phyloP scores from a whole-genome alignment of 2,329 filamentous ascomycete genomes.

The Phoma herbarum region DNA sequence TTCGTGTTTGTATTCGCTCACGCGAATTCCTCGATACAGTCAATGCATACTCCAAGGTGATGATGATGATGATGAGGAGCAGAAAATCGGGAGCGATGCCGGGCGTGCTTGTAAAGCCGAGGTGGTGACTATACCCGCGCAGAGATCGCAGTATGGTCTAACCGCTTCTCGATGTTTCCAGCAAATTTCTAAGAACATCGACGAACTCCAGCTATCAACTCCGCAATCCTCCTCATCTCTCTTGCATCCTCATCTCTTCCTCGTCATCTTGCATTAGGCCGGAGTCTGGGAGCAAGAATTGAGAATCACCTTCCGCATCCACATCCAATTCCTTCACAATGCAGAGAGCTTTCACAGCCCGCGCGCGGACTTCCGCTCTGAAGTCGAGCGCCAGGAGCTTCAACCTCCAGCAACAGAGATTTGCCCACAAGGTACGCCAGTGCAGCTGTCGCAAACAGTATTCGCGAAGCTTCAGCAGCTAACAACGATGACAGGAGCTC shows the following conservation, averaged over 20 bases:
- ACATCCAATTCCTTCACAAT: slow-evolving; percentile 65
- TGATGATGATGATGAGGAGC: neutral
- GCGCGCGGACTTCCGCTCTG: slow-evolving; percentile 80
- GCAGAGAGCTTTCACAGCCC: slow-evolving; percentile 92
- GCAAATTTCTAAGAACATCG: slow-evolving; percentile 30
- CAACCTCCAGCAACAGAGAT: slow-evolving; percentile 87
- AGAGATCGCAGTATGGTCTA: slow-evolving; percentile 20
- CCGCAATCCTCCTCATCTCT: slow-evolving; percentile 31
- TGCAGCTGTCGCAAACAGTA: neutral
- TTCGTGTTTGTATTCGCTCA: neutral
- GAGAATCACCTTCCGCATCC: slow-evolving; percentile 34
- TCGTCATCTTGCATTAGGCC: slow-evolving; percentile 45
- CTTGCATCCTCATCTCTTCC: slow-evolving; percentile 37
- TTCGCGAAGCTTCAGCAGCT: slow-evolving; percentile 8
- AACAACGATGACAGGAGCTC: slow-evolving; percentile 72
- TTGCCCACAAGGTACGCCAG: slow-evolving; percentile 88
- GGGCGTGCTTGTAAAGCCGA: slow-evolving; percentile 16
- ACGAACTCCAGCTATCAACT: slow-evolving; percentile 26
- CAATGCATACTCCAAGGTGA: neutral
- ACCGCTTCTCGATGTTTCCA: slow-evolving; percentile 33
- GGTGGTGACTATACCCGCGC: slow-evolving; percentile 11
- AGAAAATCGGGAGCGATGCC: slow-evolving; percentile 10
- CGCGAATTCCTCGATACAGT: neutral
- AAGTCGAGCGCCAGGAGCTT: slow-evolving; percentile 69
- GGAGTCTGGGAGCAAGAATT: slow-evolving; percentile 49